A percentile compares a stretch with the other conserved stretches of the same genome.
These are phyloP conservation scores for Xylaria intraflava DNA, from an alignment of 495 filamentous ascomycete species.

Conservation along the genomic window DNA sequence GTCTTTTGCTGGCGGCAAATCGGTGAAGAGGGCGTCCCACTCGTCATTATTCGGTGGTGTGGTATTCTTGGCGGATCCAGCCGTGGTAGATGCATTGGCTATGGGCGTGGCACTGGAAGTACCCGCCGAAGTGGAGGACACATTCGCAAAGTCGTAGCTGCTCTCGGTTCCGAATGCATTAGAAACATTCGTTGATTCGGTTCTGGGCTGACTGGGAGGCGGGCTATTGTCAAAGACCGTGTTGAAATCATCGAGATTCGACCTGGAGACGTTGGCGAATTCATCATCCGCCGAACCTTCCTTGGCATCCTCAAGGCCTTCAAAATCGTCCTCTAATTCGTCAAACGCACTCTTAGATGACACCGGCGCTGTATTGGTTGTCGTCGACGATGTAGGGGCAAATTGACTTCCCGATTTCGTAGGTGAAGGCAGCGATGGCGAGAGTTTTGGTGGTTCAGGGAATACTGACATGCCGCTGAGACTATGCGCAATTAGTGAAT, in stretches of 20 bases:
- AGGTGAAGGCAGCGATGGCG: conserved; percentile 17
- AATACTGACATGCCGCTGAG: conserved; percentile 23
- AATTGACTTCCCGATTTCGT: conserved; percentile 19
- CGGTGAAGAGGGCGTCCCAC: conserved; percentile 93
- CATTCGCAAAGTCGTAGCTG: conserved; percentile 43
- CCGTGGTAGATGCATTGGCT: conserved; percentile 28
- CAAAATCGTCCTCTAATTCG: conserved; percentile 88
- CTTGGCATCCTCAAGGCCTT: conserved; percentile 79
- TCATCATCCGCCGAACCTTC: conserved; percentile 88
- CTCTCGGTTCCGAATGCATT: conserved; percentile 40
- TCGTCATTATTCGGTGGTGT: conserved; percentile 56
- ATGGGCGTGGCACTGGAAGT: conserved; percentile 51
- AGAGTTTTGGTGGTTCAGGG: conserved; percentile 25
- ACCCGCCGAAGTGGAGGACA: conserved; percentile 35
- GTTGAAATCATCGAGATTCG: conserved; percentile 59
- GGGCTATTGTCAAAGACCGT: conserved; percentile 55
- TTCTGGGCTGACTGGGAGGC: conserved; percentile 48
- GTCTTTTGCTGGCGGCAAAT: conserved; percentile 55
- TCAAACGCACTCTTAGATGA: conserved; percentile 46
- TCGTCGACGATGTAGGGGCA: conserved; percentile 22
- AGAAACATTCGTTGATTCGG: conserved; percentile 34
- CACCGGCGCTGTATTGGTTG: conserved; percentile 20
- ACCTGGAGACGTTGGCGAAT: conserved; percentile 58
- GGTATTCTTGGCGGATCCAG: conserved; percentile 26
- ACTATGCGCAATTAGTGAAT: conserved; percentile 10